Percentiles rank a stretch among this genome's conserved stretches.
Conservation (phyloP, 306 rosid genomes). For the Medicago ruthenica region DNA sequence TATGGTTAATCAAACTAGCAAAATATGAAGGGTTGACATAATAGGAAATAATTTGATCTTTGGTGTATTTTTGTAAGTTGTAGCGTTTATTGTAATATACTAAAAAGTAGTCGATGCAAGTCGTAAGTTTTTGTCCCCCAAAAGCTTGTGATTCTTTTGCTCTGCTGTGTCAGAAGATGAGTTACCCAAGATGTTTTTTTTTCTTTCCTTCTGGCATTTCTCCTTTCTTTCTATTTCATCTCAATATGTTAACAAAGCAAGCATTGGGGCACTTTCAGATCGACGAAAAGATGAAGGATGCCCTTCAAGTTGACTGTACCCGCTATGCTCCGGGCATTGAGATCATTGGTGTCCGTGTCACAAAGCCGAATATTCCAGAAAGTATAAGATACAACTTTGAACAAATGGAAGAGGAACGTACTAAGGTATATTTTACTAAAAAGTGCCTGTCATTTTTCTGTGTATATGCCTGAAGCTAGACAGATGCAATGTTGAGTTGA, state of each 20-base stretch:
- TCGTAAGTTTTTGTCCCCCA: neutral
- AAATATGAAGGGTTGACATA: neutral
- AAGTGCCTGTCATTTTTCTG: constrained; percentile 31
- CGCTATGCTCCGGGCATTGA: constrained; percentile 95
- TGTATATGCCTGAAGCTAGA: constrained; percentile 17
- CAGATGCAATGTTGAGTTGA: neutral
- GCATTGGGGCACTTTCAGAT: constrained; percentile 59
- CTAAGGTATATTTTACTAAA: constrained; percentile 64
- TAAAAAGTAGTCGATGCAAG: constrained; percentile 30
- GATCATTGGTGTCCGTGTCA: constrained; percentile 83
- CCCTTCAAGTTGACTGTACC: constrained; percentile 92
- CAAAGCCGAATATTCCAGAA: constrained; percentile 86
- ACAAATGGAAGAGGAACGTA: constrained; percentile 97
- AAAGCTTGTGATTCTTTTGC: constrained; percentile 23
- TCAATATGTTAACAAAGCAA: constrained; percentile 18
- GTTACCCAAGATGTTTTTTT: constrained; percentile 4
- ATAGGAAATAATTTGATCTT: constrained; percentile 19
- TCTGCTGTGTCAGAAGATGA: constrained; percentile 9
- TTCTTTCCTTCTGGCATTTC: constrained; percentile 9
- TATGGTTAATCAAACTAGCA: constrained; percentile 39
- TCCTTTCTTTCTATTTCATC: constrained; percentile 3
- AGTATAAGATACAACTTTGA: constrained; percentile 77
- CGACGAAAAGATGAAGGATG: constrained; percentile 95
- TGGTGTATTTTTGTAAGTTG: constrained; percentile 18
- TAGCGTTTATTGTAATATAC: constrained; percentile 32